phyloP scores from a whole-genome alignment of 768 basidiomycete species.

The Dacryopinax primogenitus region DNA sequence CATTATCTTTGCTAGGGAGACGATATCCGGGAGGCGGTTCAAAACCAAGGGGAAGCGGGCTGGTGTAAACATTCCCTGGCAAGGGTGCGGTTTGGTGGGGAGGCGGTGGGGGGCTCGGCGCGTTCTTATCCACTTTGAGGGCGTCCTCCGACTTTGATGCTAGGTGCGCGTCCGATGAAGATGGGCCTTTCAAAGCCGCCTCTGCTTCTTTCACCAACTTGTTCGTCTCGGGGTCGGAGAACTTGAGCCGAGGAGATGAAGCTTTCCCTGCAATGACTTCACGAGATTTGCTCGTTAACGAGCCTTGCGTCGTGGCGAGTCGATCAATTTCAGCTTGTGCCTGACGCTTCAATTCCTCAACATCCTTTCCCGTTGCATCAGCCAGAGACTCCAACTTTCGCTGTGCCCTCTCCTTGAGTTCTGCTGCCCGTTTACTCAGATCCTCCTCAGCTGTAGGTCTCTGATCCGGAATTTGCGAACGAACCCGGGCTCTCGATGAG shows the following conservation, averaged over 20 bases:
- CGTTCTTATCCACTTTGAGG: slow-evolving; percentile 19
- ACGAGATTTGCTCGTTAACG: background rate
- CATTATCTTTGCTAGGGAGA: slow-evolving; percentile 38
- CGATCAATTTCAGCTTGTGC: slow-evolving; percentile 4
- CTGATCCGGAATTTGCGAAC: background rate
- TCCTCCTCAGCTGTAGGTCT: background rate
- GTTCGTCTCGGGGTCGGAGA: slow-evolving; percentile 46
- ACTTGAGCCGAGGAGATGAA: slow-evolving; percentile 16
- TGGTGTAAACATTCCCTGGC: slow-evolving; percentile 40
- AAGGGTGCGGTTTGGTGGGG: slow-evolving; percentile 15
- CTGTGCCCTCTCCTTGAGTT: slow-evolving; percentile 2
- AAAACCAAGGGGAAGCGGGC: slow-evolving; percentile 78
- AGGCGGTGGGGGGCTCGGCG: slow-evolving; percentile 15
- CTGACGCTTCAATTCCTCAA: slow-evolving; percentile 1
- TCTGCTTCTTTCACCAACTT: slow-evolving; percentile 63
- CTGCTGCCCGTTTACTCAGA: background rate
- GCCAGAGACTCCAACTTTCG: background rate
- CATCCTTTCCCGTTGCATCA: background rate
- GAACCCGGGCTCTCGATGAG: background rate
- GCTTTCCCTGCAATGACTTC: background rate
- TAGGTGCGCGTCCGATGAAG: slow-evolving; percentile 18
- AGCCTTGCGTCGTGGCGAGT: background rate
- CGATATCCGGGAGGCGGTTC: slow-evolving; percentile 86
- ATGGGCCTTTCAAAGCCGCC: slow-evolving; percentile 41
- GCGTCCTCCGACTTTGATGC: slow-evolving; percentile 11